A percentile compares a stretch with the other conserved stretches of the same genome.
These are phyloP conservation scores for Ramichloridium luteum DNA, from an alignment of 2,329 filamentous ascomycete species.

Conservation along the genomic window DNA sequence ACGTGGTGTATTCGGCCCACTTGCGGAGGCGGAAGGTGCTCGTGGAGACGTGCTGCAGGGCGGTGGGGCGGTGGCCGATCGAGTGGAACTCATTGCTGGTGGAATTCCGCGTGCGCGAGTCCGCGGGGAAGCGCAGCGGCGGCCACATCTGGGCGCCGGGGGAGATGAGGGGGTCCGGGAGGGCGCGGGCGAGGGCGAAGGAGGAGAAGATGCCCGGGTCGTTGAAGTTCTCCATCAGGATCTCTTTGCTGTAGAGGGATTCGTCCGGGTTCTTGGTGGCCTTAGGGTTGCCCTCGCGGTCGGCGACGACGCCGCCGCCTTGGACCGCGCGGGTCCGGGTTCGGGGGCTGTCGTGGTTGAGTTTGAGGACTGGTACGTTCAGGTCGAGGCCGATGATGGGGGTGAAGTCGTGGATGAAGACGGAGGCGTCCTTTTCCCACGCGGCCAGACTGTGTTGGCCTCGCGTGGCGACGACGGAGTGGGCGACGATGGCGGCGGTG, in stretches of 20 bases:
- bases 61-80: constrained; percentile 37
- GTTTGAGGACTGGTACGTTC: constrained; percentile 52
- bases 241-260: constrained; percentile 37
- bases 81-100: constrained; percentile 34
- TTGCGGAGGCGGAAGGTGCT: constrained; percentile 60
- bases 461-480: constrained; percentile 58
- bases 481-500: constrained; percentile 66
- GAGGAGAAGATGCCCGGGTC: constrained; percentile 46
- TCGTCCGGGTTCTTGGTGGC: constrained; percentile 10
- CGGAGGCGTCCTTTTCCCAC: constrained; percentile 45
- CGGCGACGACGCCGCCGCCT: too few relatives aligned
- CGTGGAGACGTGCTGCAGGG: constrained; percentile 50
- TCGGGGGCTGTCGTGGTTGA: constrained; percentile 25
- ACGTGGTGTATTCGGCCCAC: constrained; percentile 64
- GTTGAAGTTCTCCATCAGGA: constrained; percentile 35
- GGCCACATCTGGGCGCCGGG: constrained; percentile 53
- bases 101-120: constrained; percentile 41
- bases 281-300: too few relatives aligned
- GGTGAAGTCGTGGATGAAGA: constrained; percentile 60
- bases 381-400: constrained; percentile 60
- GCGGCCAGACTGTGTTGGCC: constrained; percentile 40
- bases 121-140: constrained; percentile 54
- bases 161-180: constrained; percentile 31
- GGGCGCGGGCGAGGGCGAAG: constrained; percentile 51
- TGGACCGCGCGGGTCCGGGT: too few relatives aligned